Evolutionary conservation across 345 rosid species (phyloP).

Genomic region (Dimocarpus longan): DNA sequence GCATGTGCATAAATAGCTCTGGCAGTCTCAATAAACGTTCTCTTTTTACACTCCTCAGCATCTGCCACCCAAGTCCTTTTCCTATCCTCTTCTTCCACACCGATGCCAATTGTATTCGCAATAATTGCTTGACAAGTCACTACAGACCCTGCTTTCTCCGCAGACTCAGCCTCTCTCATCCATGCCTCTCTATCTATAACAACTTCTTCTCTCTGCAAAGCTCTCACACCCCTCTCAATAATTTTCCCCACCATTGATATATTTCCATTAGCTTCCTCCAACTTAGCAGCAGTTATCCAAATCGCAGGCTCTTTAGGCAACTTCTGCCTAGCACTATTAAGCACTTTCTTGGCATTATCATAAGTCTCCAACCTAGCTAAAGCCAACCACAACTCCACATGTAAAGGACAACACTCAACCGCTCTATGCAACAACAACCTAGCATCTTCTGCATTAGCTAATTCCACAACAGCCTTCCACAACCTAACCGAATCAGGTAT

Average conservation of each 20-base stretch:
- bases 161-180: constrained; percentile 96
- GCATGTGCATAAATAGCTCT: constrained; percentile 90
- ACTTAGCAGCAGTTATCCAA: constrained; percentile 94
- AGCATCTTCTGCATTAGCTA: constrained; percentile 77
- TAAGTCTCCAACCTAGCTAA: constrained; percentile 85
- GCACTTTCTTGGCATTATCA: constrained; percentile 72
- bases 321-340: constrained; percentile 72
- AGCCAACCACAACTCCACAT: constrained; percentile 88
- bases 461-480: constrained; percentile 89
- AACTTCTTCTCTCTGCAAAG: constrained; percentile 83
- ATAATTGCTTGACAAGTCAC: constrained; percentile 85
- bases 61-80: constrained; percentile 99
- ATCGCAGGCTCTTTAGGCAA: constrained; percentile 86
- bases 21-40: constrained; percentile 87
- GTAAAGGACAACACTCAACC: constrained; percentile 94
- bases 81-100: constrained; percentile 96
- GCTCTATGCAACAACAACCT: constrained; percentile 79
- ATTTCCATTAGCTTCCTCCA: constrained; percentile 93
- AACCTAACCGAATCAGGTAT: constrained; percentile 88
- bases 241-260: constrained; percentile 74
- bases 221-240: constrained; percentile 88
- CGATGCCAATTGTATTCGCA: constrained; percentile 74
- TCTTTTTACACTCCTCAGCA: constrained; percentile 95
- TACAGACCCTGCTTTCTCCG: constrained; percentile 84
- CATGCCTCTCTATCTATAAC: constrained; percentile 86